Base-by-base conservation (phyloP, 495 filamentous ascomycete species). In the Staphylotrichum tortipilum region DNA sequence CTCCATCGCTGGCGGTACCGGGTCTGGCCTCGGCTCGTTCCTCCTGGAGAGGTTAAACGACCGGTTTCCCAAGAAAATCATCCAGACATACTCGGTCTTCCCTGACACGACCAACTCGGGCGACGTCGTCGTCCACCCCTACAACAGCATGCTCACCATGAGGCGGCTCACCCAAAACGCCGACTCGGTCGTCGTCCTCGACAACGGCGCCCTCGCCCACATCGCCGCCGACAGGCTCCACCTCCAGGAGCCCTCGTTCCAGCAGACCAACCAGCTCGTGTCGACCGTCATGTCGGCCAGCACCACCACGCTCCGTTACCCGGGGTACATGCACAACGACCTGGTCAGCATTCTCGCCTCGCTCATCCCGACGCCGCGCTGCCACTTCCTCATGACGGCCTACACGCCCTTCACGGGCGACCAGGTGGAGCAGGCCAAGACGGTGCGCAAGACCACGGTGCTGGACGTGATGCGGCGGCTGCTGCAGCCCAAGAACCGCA, bases 251-350 rank as follows among this genome's bases (percentile, higher is more conserved):
- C 89, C 91, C 3, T 95, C 91, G 0, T 95, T 95, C 65, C 84
- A 91, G 47, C 92, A 98, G 64, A 97, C 94, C 10, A 98, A 98
- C 65, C 94, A 96, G 64, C 76, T 98, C 22, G 91, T 94, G 9
- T 94, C 91, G 23, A 98, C 94, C 2, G 94, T 98, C 55, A 98
- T 98, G 92, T 96, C 90, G 21, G 92, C 94, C 9, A 91, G 88
- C 59, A 98, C 92, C 1, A 95, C 90, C 6, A 95, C 92, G 7
- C 83, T 98, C 28, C 80, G 92, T 50, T 97, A 98, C 65, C 92
- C 92, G 1, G 92, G 94, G 22, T 98, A 98, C 63, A 97, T 98
- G 94, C 92, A 98, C 71, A 98, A 98, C 64, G 92, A 98, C 62
- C 84, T 98, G 7, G 91, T 94, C 55, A 89, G 90, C 60, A 96